Base-by-base conservation (phyloP, 345 rosid species). In the Salix caprea region DNA sequence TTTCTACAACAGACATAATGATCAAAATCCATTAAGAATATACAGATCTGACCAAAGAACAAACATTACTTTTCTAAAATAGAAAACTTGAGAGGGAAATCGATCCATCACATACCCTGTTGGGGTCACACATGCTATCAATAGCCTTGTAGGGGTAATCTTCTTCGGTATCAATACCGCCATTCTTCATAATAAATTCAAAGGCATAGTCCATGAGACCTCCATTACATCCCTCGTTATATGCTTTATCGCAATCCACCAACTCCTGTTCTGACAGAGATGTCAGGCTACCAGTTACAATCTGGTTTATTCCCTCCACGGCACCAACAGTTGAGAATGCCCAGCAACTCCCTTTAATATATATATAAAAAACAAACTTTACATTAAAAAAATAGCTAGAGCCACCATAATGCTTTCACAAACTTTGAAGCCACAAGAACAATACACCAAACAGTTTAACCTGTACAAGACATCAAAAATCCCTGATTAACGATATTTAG, bases 201-300 rank as follows among this genome's bases (percentile, higher is more conserved):
- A 81, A 81, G 66, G 77, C 84, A 73, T 81, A 77, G 72, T 81
- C 84, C 84, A 81, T 81, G 28, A 81, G 84, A 7, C 84, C 84
- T 28, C 84, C 84, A 73, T 77, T 73, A 72, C 84, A 81, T 48
- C 84, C 84, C 40, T 61, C 67, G 69, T 81, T 81, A 40, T 77
- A 77, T 7, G 72, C 19, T 46, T 10, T 81, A 16, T 81, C 84
- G 14, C 81, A 81, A 24, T 81, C 84, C 60, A 81, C 84, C 10
- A 81, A 69, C 69, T 81, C 84, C 67, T 81, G 84, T 60, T 81
- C 84, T 0, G 84, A 81, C 7, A 81, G 78, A 37, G 84, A 77
- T 40, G 74, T 77, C 24, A 77, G 39, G 19, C 77, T 77, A n/a
- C 84, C 84, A 37, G 84, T 81, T 14, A 73, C 84, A 34, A 81